These are phyloP conservation scores for Rhazya stricta DNA, from an alignment of 257 asterid genomes.

Conservation along the genomic window DNA sequence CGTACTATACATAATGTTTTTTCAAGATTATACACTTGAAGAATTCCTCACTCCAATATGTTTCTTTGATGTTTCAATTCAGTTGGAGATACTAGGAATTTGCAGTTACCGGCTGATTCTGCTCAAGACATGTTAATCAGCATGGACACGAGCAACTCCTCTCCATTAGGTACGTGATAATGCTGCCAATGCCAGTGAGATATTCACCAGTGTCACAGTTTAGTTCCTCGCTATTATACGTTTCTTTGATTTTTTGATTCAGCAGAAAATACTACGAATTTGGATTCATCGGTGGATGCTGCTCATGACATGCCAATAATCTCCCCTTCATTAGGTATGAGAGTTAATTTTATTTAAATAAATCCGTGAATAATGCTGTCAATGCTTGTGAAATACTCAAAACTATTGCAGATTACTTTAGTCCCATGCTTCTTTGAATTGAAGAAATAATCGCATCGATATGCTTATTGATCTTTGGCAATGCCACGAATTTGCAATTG, in stretches of 20 bases:
- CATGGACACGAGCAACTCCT: neutral
- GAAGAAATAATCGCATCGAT: neutral
- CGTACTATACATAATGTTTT: too few species aligned
- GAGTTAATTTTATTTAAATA: neutral
- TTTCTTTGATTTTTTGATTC: constrained; percentile 8
- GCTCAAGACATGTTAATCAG: constrained; percentile 27
- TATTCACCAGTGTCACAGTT: neutral
- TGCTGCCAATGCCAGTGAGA: neutral
- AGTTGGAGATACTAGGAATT: constrained; percentile 37
- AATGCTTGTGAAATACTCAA: neutral
- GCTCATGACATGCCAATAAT: constrained; percentile 26
- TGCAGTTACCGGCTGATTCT: constrained; percentile 31
- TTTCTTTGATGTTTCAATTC: constrained; percentile 9
- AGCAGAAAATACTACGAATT: constrained; percentile 36
- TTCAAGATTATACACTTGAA: too few species aligned
- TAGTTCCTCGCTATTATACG: too few species aligned
- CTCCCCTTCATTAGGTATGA: neutral
- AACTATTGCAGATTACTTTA: neutral
- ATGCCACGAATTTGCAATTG: constrained; percentile 33
- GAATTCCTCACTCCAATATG: too few species aligned
- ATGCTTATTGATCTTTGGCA: constrained; percentile 21
- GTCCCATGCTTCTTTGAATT: neutral
- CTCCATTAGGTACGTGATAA: neutral
- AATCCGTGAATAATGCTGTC: neutral
- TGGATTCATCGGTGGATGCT: constrained; percentile 32